These are phyloP conservation scores for Parasitella parasitica DNA, from an alignment of 371 early-diverging fungal genomes.

Conservation along the genomic window DNA sequence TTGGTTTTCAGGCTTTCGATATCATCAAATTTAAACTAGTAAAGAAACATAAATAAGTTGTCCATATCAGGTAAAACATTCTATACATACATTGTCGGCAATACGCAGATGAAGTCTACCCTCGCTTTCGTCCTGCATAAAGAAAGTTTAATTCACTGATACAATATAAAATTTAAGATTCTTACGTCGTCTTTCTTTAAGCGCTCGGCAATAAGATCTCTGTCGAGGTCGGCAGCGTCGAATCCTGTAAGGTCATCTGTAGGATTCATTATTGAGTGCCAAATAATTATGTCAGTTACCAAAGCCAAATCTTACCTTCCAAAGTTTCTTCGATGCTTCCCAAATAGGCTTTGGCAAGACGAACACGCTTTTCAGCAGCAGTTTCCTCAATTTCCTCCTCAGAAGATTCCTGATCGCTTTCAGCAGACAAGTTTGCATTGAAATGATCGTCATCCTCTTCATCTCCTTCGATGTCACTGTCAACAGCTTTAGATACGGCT, in stretches of 20 bases:
- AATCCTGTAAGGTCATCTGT: conserved; percentile 69
- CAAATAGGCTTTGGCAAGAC: conserved; percentile 91
- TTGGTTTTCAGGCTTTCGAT: conserved; percentile 40
- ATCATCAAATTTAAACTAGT: conserved; percentile 47
- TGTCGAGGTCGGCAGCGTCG: conserved; percentile 92
- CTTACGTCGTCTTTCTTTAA: conserved; percentile 79
- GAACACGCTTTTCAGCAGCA: conserved; percentile 87
- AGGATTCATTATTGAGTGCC: neutral
- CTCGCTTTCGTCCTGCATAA: conserved; percentile 50
- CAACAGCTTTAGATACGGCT: conserved; percentile 3
- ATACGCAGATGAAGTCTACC: conserved; percentile 55
- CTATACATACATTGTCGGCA: conserved; percentile 44
- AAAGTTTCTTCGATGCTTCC: conserved; percentile 66
- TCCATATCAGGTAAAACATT: neutral
- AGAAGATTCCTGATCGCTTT: conserved; percentile 64
- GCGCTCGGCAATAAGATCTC: conserved; percentile 89
- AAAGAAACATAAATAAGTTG: neutral
- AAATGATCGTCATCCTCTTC: conserved; percentile 47
- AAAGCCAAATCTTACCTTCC: conserved; percentile 49
- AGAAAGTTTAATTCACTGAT: neutral
- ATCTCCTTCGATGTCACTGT: conserved; percentile 36
- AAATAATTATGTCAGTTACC: neutral
- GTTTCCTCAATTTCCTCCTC: conserved; percentile 75
- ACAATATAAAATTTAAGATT: neutral
- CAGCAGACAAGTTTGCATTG: conserved; percentile 49